Evolutionary conservation across 192 early-diverging fungal genomes (phyloP), one percentile per base, ranked within the genome.

Genomic region (Hyaloraphidium curvatum): DNA sequence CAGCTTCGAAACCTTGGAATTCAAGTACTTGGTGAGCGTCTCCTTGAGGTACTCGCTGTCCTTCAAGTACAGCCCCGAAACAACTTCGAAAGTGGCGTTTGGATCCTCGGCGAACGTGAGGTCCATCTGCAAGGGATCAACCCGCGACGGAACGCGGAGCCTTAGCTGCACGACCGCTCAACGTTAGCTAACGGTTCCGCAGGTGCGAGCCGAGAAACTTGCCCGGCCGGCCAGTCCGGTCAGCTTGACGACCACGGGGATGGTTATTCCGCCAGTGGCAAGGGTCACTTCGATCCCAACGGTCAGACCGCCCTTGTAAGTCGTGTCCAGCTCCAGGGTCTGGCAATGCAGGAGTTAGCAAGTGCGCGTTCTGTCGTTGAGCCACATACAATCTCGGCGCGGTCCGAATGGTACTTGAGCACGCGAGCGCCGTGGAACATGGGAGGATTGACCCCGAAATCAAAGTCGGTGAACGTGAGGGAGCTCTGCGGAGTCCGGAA

Each of bases 71-170:
- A 76, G 43, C 0, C 68, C 58, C 9, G 71, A 59, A 37, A 73
- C 68, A 11, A 76, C 71, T 23, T 48, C 54, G 58, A 76, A 76
- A 16, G 59, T 59, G 1, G 64, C 60, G 5, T 71, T 71, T 13
- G 74, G 74, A 54, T 76, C 71, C 30, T 71, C 66, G 28, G 68
- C 69, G 56, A 76, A 76, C 2, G 70, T 52, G 30, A 72, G 37
- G 2, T 65, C 60, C 50, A 72, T 58, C 70, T 70, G 73, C 54
- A 73, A 71, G 2, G 62, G 41, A 54, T 59, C 68, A 48, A 53
- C 53, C 14, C 61, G 57, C 1, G 69, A 64, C n/a, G 74, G 74
- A 31, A 62, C 50, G 1, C 74, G 61, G 5, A 69, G 28, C 3
- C 74, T 57, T 0, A 73, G n/a, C 62, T 68, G 21, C 0, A 29